These are phyloP conservation scores for Zygosaccharomyces sapae DNA, from an alignment of 1,139 yeast genomes.

Conservation along the genomic window DNA sequence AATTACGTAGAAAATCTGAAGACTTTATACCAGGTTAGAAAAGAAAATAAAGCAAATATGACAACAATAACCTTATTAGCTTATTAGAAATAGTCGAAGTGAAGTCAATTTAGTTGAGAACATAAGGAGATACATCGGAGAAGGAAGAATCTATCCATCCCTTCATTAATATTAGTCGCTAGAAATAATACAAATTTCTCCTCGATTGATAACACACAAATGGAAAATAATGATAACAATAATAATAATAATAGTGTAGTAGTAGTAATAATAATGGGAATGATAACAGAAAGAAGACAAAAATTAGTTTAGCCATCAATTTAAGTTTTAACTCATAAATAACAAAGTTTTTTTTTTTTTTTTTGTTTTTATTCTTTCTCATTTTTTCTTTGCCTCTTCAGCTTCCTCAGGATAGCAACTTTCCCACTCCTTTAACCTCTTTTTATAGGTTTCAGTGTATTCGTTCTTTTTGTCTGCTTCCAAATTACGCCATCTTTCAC, in stretches of 20 bases:
- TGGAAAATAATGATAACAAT: neutral
- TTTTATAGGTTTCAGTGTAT: slow-evolving; percentile 36
- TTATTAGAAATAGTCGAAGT: slow-evolving; percentile 1
- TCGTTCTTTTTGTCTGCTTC: slow-evolving; percentile 32
- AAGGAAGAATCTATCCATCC: neutral
- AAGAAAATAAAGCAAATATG: neutral
- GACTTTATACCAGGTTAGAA: neutral
- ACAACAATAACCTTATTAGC: neutral
- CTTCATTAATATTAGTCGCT: neutral
- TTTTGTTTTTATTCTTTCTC: too few species aligned
- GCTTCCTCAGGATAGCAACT: slow-evolving; percentile 33
- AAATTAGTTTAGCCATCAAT: neutral
- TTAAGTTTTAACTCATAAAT: neutral
- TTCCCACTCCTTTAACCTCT: slow-evolving; percentile 37
- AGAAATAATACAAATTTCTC: slow-evolving; percentile 9
- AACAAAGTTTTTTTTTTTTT: too few species aligned
- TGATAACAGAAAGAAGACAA: neutral
- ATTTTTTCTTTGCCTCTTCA: slow-evolving; percentile 14
- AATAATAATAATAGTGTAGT: neutral
- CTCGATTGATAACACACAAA: slow-evolving; percentile 1
- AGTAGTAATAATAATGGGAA: neutral
- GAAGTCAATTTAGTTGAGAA: neutral
- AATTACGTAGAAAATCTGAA: neutral
- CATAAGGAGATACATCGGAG: neutral
- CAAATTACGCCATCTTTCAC: slow-evolving; percentile 36